These are phyloP conservation scores for Cinnamomum chago DNA, from an alignment of 164 flowering plant genomes.

Conservation along the genomic window DNA sequence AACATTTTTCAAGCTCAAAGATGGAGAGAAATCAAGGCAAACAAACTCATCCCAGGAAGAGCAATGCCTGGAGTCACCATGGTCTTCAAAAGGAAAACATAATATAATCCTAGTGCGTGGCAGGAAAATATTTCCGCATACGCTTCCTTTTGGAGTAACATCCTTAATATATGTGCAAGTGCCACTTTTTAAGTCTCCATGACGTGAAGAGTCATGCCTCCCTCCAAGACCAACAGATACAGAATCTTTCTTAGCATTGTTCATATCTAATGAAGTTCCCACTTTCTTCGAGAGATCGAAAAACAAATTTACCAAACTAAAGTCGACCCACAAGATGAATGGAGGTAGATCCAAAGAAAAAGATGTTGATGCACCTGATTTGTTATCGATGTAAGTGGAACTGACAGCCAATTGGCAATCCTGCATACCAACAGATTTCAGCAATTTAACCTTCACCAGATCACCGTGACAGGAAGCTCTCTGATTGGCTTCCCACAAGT, in stretches of 20 bases:
- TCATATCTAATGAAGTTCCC: slow-evolving; percentile 21
- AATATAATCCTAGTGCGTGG: slow-evolving; percentile 61
- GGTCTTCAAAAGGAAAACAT: slow-evolving; percentile 54
- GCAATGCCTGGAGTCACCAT: slow-evolving; percentile 23
- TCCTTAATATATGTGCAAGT: slow-evolving; percentile 14
- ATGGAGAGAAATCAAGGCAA: slow-evolving; percentile 58
- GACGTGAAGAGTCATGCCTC: slow-evolving; percentile 22
- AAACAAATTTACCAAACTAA: slow-evolving; percentile 36
- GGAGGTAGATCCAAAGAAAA: slow-evolving; percentile 68
- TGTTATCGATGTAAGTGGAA: slow-evolving; percentile 26
- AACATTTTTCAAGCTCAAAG: slow-evolving; percentile 21
- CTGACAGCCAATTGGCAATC: slow-evolving; percentile 29
- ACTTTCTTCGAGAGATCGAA: slow-evolving; percentile 41
- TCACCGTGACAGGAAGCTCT: slow-evolving; percentile 18
- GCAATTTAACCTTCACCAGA: slow-evolving; percentile 40
- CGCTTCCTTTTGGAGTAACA: slow-evolving; percentile 26
- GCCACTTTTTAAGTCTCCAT: slow-evolving; percentile 17
- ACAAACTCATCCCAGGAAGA: slow-evolving; percentile 58
- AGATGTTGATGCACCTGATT: slow-evolving; percentile 26
- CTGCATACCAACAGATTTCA: slow-evolving; percentile 45
- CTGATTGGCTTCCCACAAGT: slow-evolving; percentile 8
- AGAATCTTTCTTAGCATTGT: slow-evolving; percentile 11
- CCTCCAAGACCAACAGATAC: slow-evolving; percentile 14
- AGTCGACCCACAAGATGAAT: slow-evolving; percentile 67
- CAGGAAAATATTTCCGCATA: slow-evolving; percentile 48